Conservation (phyloP, 257 asterid genomes). For the Verbena officinalis region DNA sequence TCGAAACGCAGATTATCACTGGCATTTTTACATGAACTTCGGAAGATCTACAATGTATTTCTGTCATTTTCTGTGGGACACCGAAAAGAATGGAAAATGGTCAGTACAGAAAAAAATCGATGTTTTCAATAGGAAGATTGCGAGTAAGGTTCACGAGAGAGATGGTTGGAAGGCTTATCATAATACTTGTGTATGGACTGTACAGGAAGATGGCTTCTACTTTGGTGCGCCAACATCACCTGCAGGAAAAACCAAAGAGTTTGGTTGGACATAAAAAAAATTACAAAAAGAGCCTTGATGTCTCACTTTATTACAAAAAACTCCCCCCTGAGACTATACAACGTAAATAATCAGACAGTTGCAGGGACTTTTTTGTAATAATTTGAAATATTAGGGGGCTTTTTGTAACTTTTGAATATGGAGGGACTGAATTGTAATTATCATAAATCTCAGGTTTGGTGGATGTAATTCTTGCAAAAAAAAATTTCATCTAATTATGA, state of each 20-base stretch:
- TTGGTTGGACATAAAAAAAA: neutral
- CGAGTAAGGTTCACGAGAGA: neutral
- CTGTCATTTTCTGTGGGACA: constrained; percentile 20
- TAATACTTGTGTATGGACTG: neutral
- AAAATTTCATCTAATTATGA: no score
- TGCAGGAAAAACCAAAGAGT: neutral
- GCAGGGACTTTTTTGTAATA: no score
- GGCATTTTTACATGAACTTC: neutral
- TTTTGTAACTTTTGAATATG: no score
- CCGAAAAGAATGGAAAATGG: neutral
- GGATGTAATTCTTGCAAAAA: no score
- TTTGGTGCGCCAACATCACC: neutral
- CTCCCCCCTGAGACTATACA: no score
- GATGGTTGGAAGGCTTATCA: no score
- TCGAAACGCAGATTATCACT: neutral
- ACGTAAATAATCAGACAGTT: no score
- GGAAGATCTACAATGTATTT: neutral
- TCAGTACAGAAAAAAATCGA: neutral
- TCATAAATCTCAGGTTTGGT: no score
- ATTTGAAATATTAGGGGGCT: no score
- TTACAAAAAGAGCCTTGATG: no score
- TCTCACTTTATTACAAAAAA: no score
- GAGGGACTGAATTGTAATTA: no score
- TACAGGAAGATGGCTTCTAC: neutral
- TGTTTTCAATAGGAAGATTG: neutral